Evolutionary conservation across 208 protist species (phyloP), one percentile per base, ranked within the genome.

Genomic region (Leishmania guyanensis): DNA sequence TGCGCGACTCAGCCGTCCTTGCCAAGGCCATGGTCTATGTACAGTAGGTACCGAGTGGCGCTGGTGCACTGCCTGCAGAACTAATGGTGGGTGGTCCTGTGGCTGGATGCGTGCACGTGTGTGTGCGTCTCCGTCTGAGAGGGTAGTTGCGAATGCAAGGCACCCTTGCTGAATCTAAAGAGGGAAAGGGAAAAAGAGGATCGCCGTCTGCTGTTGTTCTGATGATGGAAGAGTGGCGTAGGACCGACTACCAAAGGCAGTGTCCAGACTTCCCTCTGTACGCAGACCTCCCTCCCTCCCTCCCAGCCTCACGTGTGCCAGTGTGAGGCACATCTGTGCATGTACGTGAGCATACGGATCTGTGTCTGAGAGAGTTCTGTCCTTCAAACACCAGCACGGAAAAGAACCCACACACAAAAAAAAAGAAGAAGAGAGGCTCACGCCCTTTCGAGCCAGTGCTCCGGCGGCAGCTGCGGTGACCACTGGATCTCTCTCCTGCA

Each of bases 1-100:
- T 90, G 78, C 39, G 74, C 69, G 83, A 86, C 10, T 36, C 71
- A 17, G 86, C 77, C n/a, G 36, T 73, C 16, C 36, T 90, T 10
- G 58, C 3, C 46, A 69, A 79, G 46, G 75, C 79, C 46, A 43
- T 60, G 6, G 29, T 39, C 43, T 86, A 56, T 70, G 72, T 86
- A 3, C 72, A 56, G 74, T 73, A 73, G 26, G 39, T 12, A 17
- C 20, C 20, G 17, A 56, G 56, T 17, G 74, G 20, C 74, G 74
- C 36, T 5, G 54, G 50, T 20, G 33, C 8, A 46, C 69, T 53
- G 43, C 5, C 53, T 53, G 26, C 20, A 36, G 26, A 26, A 48
- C 46, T n/a, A 12, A 73, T 36, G 69, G 39, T 29, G 43, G 12
- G 20, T 29, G 26, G 5, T 53, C 20, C 26, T 73, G 69, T 73